Conservation (phyloP, 164 flowering plant species). For the Kingdonia uniflora region DNA sequence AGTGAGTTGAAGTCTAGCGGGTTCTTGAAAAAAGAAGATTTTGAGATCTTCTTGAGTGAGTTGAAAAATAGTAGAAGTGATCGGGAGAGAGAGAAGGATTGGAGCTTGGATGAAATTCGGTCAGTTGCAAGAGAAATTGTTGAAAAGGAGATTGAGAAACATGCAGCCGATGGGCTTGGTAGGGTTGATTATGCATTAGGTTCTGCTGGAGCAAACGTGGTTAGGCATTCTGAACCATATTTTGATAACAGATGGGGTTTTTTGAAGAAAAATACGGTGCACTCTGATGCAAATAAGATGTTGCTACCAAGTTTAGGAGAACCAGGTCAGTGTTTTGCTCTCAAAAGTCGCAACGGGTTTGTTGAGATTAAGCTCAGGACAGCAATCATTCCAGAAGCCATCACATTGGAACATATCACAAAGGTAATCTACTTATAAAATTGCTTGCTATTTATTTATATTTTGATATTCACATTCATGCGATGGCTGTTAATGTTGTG, state of each 20-base stretch:
- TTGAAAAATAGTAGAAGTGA: constrained; percentile 20
- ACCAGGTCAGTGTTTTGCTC: constrained; percentile 80
- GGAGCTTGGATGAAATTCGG: constrained; percentile 54
- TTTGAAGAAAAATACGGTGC: constrained; percentile 20
- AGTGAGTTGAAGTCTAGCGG: constrained; percentile 20
- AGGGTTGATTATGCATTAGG: constrained; percentile 71
- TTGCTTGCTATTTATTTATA: neutral
- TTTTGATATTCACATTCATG: neutral
- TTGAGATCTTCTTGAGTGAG: constrained; percentile 35
- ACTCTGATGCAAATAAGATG: constrained; percentile 40
- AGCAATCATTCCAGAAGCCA: constrained; percentile 61
- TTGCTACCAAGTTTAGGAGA: constrained; percentile 83
- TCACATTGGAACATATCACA: constrained; percentile 78
- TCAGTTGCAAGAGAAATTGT: constrained; percentile 50
- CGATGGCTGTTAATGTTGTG: neutral
- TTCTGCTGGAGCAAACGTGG: constrained; percentile 48
- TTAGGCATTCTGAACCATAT: constrained; percentile 55
- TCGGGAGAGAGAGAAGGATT: constrained; percentile 13
- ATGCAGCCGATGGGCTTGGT: constrained; percentile 83
- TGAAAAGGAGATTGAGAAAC: constrained; percentile 60
- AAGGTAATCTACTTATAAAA: constrained; percentile 35
- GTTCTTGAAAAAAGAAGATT: constrained; percentile 40
- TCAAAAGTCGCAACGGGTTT: constrained; percentile 61
- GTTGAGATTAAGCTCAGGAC: constrained; percentile 53
- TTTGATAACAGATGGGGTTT: constrained; percentile 15